Conservation (phyloP, 1,139 yeast genomes). For the Pichia sp. region DNA sequence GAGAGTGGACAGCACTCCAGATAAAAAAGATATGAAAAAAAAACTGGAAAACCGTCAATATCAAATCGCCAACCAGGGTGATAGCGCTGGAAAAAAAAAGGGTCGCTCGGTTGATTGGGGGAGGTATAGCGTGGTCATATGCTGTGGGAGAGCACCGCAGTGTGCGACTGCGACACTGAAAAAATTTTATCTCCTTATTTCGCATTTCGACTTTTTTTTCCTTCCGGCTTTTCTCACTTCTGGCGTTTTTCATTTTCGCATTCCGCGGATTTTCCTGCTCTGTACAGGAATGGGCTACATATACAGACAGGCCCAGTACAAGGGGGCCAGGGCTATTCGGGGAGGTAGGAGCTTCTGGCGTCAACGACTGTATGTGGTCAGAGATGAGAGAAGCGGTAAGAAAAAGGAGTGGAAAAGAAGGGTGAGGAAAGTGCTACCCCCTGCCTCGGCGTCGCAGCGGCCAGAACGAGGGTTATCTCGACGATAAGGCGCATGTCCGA, state of each 20-base stretch:
- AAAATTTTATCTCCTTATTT: neutral
- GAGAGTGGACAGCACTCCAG: neutral
- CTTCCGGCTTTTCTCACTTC: neutral
- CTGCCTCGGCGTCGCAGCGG: no score
- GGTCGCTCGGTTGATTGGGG: neutral
- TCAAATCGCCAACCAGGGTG: neutral
- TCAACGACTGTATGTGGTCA: no score
- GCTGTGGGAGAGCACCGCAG: no score
- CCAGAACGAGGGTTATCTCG: no score
- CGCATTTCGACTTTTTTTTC: neutral
- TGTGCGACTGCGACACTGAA: neutral
- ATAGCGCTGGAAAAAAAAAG: neutral
- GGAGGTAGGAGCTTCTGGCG: no score
- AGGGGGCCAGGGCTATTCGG: no score
- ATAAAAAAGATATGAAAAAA: slow-evolving; percentile 2
- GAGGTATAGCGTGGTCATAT: neutral
- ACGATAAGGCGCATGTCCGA: no score
- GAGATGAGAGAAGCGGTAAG: no score
- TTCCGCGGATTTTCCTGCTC: neutral
- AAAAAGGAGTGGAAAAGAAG: no score
- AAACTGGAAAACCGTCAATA: slow-evolving; percentile 2
- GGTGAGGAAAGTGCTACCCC: no score
- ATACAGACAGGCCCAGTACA: no score
- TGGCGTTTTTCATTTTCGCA: neutral
- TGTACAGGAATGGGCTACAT: no score